Evolutionary conservation across 2,329 filamentous ascomycete genomes (phyloP).

Genomic region (Alternaria hordeiaustralica): DNA sequence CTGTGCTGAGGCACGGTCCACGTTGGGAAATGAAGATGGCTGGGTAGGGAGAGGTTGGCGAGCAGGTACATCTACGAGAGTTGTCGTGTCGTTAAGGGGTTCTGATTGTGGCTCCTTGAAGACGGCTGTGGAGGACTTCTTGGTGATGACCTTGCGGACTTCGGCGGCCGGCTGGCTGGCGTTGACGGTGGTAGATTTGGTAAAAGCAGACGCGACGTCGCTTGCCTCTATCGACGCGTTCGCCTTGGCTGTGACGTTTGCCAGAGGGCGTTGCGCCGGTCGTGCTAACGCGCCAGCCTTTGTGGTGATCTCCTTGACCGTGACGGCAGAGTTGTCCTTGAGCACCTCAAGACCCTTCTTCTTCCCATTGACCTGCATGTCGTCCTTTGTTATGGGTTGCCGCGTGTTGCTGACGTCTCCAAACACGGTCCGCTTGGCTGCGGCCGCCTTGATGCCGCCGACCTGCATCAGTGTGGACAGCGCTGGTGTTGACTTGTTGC

Average conservation of each 20-base stretch:
- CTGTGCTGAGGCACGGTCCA: conserved; percentile 29
- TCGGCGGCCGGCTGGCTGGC: conserved; percentile 44
- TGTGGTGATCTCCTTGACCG: conserved; percentile 44
- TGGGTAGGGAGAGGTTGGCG: conserved; percentile 29
- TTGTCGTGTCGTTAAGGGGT: conserved; percentile 17
- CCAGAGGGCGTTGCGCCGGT: conserved; percentile 68
- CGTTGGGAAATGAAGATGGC: conserved; percentile 30
- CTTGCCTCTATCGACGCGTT: conserved; percentile 24
- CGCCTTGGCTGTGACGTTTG: conserved; percentile 26
- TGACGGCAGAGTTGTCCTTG: conserved; percentile 38
- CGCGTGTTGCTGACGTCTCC: conserved; percentile 79
- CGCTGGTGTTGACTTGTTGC: conserved; percentile 78
- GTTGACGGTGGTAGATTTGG: conserved; percentile 34
- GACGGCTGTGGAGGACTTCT: conserved; percentile 58
- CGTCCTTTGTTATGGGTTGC: conserved; percentile 58
- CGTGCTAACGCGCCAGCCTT: conserved; percentile 58
- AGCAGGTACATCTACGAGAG: conserved; percentile 26
- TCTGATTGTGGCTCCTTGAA: conserved; percentile 58
- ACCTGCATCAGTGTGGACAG: conserved; percentile 63
- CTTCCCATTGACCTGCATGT: conserved; percentile 56
- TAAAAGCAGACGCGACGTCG: conserved; percentile 22
- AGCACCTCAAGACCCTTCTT: conserved; percentile 48
- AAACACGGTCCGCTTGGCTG: conserved; percentile 78
- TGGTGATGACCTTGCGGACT: conserved; percentile 57
- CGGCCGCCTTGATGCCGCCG: conserved; percentile 65